Conservation (phyloP, 2,329 filamentous ascomycete genomes). For the Diaporthe citri region DNA sequence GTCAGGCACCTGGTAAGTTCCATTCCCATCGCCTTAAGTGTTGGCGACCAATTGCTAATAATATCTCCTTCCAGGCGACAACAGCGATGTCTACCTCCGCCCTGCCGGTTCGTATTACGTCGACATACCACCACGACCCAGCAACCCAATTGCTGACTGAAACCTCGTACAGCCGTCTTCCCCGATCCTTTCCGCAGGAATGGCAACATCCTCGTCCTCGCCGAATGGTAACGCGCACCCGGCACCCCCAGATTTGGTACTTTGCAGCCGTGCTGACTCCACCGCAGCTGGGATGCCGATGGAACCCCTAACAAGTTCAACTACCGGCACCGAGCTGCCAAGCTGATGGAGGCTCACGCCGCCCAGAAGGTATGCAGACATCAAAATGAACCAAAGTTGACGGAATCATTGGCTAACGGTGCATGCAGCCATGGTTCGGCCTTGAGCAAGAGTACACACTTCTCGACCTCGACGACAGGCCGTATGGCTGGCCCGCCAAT, state of each 20-base stretch:
- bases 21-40: not conserved
- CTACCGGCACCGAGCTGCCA: slow-evolving; percentile 90
- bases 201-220: slow-evolving; percentile 94
- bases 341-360: slow-evolving; percentile 90
- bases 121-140: slow-evolving; percentile 77
- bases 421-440: slow-evolving; percentile 88
- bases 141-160: slow-evolving; percentile 15
- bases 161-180: slow-evolving; percentile 14
- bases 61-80: slow-evolving; percentile 70
- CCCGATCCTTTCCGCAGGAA: slow-evolving; percentile 79
- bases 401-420: not conserved
- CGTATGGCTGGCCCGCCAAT: slow-evolving; percentile 80
- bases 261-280: not conserved
- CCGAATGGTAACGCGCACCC: slow-evolving; percentile 73
- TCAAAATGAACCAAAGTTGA: not conserved
- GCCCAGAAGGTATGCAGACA: slow-evolving; percentile 65
- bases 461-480: slow-evolving; percentile 86
- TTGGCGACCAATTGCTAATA: not conserved
- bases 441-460: slow-evolving; percentile 97
- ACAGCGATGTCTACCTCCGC: slow-evolving; percentile 97
- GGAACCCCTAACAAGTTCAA: slow-evolving; percentile 99
- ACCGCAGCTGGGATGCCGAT: slow-evolving; percentile 81
- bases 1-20: slow-evolving; percentile 61
- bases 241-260: not conserved
- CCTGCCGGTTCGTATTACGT: slow-evolving; percentile 86